Conservation (phyloP, 352 stramenopile genomes). For the Phytophthora chlamydospora region DNA sequence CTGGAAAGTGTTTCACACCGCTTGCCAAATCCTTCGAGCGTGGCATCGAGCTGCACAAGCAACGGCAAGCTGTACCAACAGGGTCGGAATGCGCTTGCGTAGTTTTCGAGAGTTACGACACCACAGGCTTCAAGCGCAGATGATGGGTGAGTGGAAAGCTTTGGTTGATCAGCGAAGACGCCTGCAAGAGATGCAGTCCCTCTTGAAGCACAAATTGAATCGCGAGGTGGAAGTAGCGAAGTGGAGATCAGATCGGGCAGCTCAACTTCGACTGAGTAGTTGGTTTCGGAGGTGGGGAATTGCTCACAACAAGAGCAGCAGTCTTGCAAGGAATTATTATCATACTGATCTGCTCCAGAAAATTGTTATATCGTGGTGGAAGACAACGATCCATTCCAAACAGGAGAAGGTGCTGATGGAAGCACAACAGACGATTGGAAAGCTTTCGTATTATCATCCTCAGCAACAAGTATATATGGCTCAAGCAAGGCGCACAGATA, state of each 20-base stretch:
- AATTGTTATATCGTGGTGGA: conserved; percentile 48
- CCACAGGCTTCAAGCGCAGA: conserved; percentile 1
- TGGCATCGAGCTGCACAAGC: conserved; percentile 25
- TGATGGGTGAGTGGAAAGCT: conserved; percentile 20
- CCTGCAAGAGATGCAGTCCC: conserved; percentile 27
- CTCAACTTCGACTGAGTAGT: conserved; percentile 7
- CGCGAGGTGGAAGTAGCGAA: conserved; percentile 22
- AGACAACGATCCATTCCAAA: conserved; percentile 48
- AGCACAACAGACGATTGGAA: conserved; percentile 39
- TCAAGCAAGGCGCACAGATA: conserved; percentile 1
- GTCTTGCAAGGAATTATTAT: conserved; percentile 23
- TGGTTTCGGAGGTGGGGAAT: conserved; percentile 30
- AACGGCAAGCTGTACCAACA: conserved; percentile 18
- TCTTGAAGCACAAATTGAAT: conserved; percentile 28
- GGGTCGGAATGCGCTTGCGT: conserved; percentile 42
- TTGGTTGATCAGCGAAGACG: conserved; percentile 13
- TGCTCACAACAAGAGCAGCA: conserved; percentile 7
- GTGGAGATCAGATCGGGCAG: conserved; percentile 8
- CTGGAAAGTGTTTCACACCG: conserved; percentile 38
- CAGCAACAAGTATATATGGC: conserved; percentile 30
- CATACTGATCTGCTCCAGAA: conserved; percentile 22
- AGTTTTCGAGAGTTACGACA: conserved; percentile 24
- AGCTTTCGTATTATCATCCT: conserved; percentile 47
- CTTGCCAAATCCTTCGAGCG: conserved; percentile 22
- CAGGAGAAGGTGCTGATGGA: conserved; percentile 56